Evolutionary conservation across 495 filamentous ascomycete genomes (phyloP).

Genomic region (Penicillium lagena): DNA sequence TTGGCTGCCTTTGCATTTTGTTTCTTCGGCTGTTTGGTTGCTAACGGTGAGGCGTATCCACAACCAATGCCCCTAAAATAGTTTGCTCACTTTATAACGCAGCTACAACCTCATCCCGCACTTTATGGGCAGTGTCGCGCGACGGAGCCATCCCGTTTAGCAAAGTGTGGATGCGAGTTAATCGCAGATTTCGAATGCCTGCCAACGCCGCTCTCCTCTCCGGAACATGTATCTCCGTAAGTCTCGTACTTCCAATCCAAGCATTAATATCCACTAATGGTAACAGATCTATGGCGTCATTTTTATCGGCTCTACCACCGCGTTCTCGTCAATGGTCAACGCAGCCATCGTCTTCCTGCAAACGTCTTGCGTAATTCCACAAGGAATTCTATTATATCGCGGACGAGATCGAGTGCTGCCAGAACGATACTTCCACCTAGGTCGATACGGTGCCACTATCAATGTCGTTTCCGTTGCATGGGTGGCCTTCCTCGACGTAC

Average conservation of each 20-base stretch:
- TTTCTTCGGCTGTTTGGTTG: constrained; percentile 6
- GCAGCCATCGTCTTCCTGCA: constrained; percentile 6
- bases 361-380: constrained; percentile 7
- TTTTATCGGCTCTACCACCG: constrained; percentile 5
- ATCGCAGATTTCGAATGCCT: constrained; percentile 2
- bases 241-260: background rate
- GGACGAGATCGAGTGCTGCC: constrained; percentile 5
- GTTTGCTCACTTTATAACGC: background rate
- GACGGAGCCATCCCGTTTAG: constrained; percentile 2
- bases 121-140: constrained; percentile 4
- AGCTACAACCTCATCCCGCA: constrained; percentile 6
- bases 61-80: too few relatives aligned
- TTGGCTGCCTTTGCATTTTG: constrained; percentile 5
- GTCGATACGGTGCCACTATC: constrained; percentile 1
- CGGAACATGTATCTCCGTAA: constrained; percentile 2
- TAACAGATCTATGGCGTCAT: constrained; percentile 5
- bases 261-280: too few relatives aligned
- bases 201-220: constrained; percentile 2
- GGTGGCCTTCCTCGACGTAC: constrained; percentile 3
- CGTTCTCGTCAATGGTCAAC: constrained; percentile 8
- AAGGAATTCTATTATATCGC: constrained; percentile 4
- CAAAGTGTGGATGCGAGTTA: background rate
- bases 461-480: constrained; percentile 4
- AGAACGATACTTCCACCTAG: constrained; percentile 1
- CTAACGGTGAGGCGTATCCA: background rate